Base-by-base conservation (phyloP, 352 stramenopile species). In the Thalassiosira hispida region DNA sequence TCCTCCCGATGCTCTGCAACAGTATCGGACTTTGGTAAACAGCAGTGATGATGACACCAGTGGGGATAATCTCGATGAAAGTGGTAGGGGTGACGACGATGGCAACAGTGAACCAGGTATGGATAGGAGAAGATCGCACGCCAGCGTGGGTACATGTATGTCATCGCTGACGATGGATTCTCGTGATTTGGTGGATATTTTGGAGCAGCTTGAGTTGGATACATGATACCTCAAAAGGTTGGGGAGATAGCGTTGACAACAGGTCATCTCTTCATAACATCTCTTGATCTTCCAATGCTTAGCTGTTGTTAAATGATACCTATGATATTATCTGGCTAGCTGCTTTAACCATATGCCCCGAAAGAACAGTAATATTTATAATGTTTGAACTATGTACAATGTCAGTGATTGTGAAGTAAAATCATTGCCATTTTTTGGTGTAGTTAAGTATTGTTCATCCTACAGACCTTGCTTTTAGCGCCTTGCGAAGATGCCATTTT, bases 151-250 rank as follows among this genome's bases (percentile, higher is more conserved):
- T 18, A 70, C 61, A 6, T 20, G 40, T 18, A 75, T 75, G 38
- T 75, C 66, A 46, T 33, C 66, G 4, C 46, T 75, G 40, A 75
- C 66, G 12, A 1, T 44, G 2, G 66, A 75, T 42, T 60, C 38
- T 47, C 31, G 27, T 56, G 38, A 59, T n/a, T 52, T 52, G 16
- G 52, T 75, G 18, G 66, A 75, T 65, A 38, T 75, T 22, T 66
- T 75, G 53, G 66, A 75, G n/a, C 51, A 63, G 18, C 11, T 75
- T 23, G 38, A 33, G 18, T 25, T 62, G 27, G 27, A 27, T 27
- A 61, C 25, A 61, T 44, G 25, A 61, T 44, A 14, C 22, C 22
- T 61, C 7, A 23, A 61, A 12, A 23, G 44, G 18, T 60, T 38
- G 0, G 0, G n/a, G n/a, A n/a, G n/a, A n/a, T n/a, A n/a, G n/a